Evolutionary conservation across 768 basidiomycete species (phyloP).

Genomic region (Tulasnella sp.): DNA sequence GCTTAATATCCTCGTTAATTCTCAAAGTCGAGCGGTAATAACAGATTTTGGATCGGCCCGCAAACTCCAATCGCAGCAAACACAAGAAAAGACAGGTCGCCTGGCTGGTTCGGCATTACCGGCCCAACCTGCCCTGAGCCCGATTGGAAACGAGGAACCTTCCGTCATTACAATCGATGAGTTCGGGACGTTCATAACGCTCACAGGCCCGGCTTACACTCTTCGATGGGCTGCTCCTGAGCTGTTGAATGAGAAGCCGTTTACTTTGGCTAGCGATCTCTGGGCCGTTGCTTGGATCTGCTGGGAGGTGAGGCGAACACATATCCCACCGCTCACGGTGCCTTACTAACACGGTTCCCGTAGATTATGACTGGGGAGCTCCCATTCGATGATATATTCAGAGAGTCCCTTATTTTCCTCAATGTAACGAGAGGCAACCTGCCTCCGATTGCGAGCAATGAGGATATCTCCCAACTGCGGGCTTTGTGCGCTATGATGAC

Average conservation of each 20-base stretch:
- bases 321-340: no score
- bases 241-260: neutral
- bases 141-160: no score
- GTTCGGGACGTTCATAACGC: no score
- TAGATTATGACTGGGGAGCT: neutral
- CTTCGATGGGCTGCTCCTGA: neutral
- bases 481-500: neutral
- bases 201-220: neutral
- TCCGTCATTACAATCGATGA: no score
- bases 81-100: no score
- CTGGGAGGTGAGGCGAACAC: neutral
- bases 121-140: no score
- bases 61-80: neutral
- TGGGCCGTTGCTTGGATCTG: constrained; percentile 1
- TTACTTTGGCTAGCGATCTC: neutral
- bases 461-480: neutral
- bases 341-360: no score
- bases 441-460: neutral
- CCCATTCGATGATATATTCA: neutral
- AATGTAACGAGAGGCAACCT: neutral
- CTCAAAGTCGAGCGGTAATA: neutral
- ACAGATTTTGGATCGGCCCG: constrained; percentile 2
- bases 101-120: no score
- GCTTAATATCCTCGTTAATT: neutral
- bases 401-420: neutral